These are phyloP conservation scores for Cicer bijugum DNA, from an alignment of 306 rosid species.

Conservation along the genomic window DNA sequence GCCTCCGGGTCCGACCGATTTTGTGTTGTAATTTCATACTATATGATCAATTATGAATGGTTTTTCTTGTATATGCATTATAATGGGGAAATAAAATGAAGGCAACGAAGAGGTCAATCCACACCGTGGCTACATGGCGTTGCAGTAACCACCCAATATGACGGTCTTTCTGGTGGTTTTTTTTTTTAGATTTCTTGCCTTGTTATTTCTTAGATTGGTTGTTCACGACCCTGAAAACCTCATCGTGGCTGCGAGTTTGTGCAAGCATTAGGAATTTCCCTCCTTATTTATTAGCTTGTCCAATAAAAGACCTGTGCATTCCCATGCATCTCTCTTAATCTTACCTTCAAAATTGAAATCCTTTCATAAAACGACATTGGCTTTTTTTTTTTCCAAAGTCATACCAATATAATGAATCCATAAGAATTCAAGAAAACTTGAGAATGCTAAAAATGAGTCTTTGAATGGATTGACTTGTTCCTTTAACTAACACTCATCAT, in stretches of 20 bases:
- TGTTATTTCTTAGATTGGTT: slow-evolving; percentile 57
- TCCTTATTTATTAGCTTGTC: slow-evolving; percentile 70
- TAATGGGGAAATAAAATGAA: slow-evolving; percentile 43
- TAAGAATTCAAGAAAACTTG: too few relatives aligned
- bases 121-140: slow-evolving; percentile 60
- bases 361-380: background rate
- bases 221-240: slow-evolving; percentile 74
- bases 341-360: background rate
- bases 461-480: too few relatives aligned
- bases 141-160: slow-evolving; percentile 69
- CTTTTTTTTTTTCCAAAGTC: background rate
- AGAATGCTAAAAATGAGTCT: too few relatives aligned
- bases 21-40: slow-evolving; percentile 2
- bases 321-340: background rate
- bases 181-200: slow-evolving; percentile 48
- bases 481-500: too few relatives aligned
- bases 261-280: slow-evolving; percentile 67
- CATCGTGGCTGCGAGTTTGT: slow-evolving; percentile 71
- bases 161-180: slow-evolving; percentile 61
- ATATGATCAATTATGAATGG: background rate
- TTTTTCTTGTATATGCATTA: too few relatives aligned
- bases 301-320: slow-evolving; percentile 69
- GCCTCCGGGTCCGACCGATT: background rate
- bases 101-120: slow-evolving; percentile 56
- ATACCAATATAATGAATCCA: too few relatives aligned